Evolutionary conservation across 768 basidiomycete genomes (phyloP).

Genomic region (Lactarius akahatsu): DNA sequence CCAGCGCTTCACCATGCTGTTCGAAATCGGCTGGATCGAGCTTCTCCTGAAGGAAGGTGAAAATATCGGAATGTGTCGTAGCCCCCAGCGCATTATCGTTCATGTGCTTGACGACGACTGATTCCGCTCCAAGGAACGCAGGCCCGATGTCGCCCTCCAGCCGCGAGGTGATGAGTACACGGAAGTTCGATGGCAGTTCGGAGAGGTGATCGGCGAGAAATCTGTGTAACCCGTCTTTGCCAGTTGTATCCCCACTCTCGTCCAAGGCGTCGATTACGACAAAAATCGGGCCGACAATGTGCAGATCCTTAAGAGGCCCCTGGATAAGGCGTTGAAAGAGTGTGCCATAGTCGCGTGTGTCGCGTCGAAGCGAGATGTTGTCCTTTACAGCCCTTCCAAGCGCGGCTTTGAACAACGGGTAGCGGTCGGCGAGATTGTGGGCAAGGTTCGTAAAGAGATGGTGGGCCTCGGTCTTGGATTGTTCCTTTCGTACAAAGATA

Average conservation of each 20-base stretch:
- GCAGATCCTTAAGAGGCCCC: background rate
- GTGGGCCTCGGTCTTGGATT: background rate
- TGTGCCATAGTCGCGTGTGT: background rate
- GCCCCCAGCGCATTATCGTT: background rate
- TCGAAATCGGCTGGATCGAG: background rate
- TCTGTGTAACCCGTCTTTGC: background rate
- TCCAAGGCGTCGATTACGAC: conserved; percentile 3
- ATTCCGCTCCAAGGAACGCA: background rate
- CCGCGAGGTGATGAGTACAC: conserved; percentile 6
- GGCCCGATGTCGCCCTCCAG: background rate
- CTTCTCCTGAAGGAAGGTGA: background rate
- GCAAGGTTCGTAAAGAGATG: background rate
- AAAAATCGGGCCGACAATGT: background rate
- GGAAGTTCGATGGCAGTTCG: conserved; percentile 3
- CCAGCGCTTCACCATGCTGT: background rate
- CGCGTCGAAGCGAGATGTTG: background rate
- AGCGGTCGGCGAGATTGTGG: background rate
- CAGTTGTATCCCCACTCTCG: background rate
- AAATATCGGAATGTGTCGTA: background rate
- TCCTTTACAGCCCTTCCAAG: background rate
- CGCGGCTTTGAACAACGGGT: background rate
- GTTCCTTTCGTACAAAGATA: background rate
- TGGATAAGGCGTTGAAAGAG: background rate
- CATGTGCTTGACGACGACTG: background rate
- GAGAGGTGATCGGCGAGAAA: background rate